A percentile compares a stretch with the other conserved stretches of the same genome.
These are phyloP conservation scores for Saccharomycopsis fodiens DNA, from an alignment of 805 yeast species.

Conservation along the genomic window DNA sequence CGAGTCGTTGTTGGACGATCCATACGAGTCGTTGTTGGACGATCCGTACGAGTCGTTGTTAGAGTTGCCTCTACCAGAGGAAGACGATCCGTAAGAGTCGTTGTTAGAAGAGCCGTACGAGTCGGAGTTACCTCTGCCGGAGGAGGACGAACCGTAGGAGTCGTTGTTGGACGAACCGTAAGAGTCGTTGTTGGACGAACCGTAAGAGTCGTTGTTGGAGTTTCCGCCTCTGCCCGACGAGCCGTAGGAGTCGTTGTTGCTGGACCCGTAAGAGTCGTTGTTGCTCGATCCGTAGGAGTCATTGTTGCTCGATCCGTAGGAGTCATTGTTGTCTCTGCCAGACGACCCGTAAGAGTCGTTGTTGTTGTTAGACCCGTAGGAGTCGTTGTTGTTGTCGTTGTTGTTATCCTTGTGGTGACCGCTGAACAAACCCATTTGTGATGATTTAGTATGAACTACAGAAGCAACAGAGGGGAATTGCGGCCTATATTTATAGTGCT, in stretches of 20 bases:
- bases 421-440: constrained; percentile 19
- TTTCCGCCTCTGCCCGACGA: constrained; percentile 21
- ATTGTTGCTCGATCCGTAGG: constrained; percentile 24
- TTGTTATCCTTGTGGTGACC: constrained; percentile 26
- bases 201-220: constrained; percentile 26
- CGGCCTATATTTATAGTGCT: background rate
- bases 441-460: background rate
- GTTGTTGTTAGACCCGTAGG: constrained; percentile 22
- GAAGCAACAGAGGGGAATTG: background rate
- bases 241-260: constrained; percentile 25
- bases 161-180: constrained; percentile 24
- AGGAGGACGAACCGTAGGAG: constrained; percentile 25
- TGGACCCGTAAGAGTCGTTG: constrained; percentile 26
- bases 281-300: constrained; percentile 25
- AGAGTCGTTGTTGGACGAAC: constrained; percentile 28
- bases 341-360: constrained; percentile 27
- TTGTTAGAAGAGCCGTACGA: constrained; percentile 24
- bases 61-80: constrained; percentile 25
- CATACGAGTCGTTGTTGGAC: constrained; percentile 15
- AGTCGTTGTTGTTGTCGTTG: constrained; percentile 24
- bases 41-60: constrained; percentile 24
- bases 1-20: constrained; percentile 9
- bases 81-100: constrained; percentile 24
- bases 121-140: constrained; percentile 22
- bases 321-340: constrained; percentile 27